phyloP scores from a whole-genome alignment of 345 rosid genomes.

The Boechera divaricarpa region DNA sequence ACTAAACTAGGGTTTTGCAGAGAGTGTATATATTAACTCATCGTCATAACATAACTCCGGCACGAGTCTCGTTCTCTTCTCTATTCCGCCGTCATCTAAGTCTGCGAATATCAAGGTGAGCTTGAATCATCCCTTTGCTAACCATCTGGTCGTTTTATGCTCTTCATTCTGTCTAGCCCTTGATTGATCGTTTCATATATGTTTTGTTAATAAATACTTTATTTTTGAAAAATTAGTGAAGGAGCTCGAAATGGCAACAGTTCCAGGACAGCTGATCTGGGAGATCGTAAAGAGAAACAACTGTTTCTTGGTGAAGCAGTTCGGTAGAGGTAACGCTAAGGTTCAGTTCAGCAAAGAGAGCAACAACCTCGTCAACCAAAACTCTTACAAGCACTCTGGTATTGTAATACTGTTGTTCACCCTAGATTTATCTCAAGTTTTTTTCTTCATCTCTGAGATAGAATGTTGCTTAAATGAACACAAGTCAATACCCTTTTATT shows the following conservation, averaged over 20 bases:
- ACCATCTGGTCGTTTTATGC: neutral
- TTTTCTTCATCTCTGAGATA: neutral
- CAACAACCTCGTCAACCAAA: constrained; percentile 78
- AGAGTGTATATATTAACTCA: constrained; percentile 21
- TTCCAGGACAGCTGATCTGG: constrained; percentile 77
- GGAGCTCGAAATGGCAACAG: constrained; percentile 62
- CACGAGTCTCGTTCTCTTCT: constrained; percentile 35
- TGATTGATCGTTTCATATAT: neutral
- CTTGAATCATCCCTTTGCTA: neutral
- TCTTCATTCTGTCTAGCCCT: neutral
- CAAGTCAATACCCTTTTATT: neutral
- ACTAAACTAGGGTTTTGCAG: constrained; percentile 39
- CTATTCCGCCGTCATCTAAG: constrained; percentile 23
- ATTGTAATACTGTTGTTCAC: neutral
- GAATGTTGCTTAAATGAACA: neutral
- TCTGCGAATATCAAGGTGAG: constrained; percentile 28
- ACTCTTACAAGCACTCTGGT: constrained; percentile 88
- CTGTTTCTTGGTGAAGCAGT: constrained; percentile 75
- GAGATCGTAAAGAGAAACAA: constrained; percentile 83
- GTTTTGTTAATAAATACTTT: neutral
- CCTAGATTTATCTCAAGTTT: neutral
- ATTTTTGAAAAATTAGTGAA: neutral
- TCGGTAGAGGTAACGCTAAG: constrained; percentile 65
- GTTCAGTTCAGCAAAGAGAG: constrained; percentile 76
- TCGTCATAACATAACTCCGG: constrained; percentile 24